phyloP scores from a whole-genome alignment of 2,329 filamentous ascomycete genomes.

The Calonectria pteridis region DNA sequence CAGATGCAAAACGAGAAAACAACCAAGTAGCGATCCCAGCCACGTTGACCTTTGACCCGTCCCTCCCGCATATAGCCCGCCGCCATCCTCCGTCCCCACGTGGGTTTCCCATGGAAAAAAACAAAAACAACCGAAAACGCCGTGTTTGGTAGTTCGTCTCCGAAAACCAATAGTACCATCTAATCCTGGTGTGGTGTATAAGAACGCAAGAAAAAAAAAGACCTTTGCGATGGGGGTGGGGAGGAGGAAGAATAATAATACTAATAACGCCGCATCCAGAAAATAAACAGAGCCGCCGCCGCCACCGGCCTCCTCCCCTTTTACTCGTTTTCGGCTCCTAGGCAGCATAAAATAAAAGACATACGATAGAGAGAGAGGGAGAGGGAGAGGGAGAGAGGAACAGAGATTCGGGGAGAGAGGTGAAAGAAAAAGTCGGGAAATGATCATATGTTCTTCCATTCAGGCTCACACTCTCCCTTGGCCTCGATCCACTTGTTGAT shows the following conservation, averaged over 20 bases:
- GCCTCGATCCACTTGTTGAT: slow-evolving; percentile 62
- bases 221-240: background rate
- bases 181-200: slow-evolving; percentile 11
- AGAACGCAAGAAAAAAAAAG: background rate
- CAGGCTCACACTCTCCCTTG: slow-evolving; percentile 57
- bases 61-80: background rate
- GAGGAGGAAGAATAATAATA: slow-evolving; percentile 5
- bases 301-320: background rate
- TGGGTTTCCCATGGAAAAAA: background rate
- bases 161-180: background rate
- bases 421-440: background rate
- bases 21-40: background rate
- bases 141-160: background rate
- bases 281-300: background rate
- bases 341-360: background rate
- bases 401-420: slow-evolving; percentile 1
- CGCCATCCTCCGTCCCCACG: background rate
- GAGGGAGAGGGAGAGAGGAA: background rate
- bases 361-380: background rate
- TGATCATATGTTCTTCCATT: slow-evolving; percentile 55
- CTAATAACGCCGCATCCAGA: slow-evolving; percentile 18
- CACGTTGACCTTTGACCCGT: background rate
- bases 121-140: background rate
- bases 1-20: too few species aligned
- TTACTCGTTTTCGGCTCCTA: background rate